A percentile compares a stretch with the other conserved stretches of the same genome.
Conservation (phyloP, 148 eudicot genomes). For the Vaccinium macrocarpon region DNA sequence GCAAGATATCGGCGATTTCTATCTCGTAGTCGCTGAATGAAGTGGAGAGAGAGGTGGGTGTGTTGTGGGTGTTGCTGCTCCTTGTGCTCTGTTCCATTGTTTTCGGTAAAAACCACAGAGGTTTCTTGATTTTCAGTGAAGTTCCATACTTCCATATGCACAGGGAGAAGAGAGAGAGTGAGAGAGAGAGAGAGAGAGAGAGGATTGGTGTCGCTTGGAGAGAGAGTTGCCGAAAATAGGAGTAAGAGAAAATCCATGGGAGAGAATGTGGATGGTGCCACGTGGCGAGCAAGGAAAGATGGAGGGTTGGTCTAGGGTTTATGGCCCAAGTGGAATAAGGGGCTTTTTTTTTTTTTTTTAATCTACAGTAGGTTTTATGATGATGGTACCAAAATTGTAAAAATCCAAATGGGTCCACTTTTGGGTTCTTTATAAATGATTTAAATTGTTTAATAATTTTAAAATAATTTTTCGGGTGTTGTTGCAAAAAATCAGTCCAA, state of each 20-base stretch:
- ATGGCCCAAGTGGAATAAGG: not conserved
- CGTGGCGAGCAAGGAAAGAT: constrained; percentile 16
- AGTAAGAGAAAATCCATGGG: not conserved
- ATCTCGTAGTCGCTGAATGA: not conserved
- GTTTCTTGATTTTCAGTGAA: not conserved
- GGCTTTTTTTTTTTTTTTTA: no score
- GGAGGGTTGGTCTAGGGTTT: constrained; percentile 23
- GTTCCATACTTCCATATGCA: not conserved
- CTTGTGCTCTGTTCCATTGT: constrained; percentile 12
- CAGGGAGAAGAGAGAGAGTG: not conserved
- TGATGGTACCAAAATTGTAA: no score
- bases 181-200: constrained; percentile 10
- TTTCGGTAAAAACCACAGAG: not conserved
- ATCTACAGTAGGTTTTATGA: no score
- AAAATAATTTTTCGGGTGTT: no score
- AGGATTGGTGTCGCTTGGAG: not conserved
- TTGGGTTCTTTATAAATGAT: no score
- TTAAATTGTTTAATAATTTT: no score
- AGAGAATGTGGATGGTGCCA: constrained; percentile 14
- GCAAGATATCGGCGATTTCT: not conserved
- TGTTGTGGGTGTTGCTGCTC: not conserved
- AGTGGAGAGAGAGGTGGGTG: not conserved
- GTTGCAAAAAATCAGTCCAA: no score
- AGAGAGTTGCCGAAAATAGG: not conserved
- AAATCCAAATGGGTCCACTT: no score